Base-by-base conservation (phyloP, 768 basidiomycete species). In the Termitomyces sp. region DNA sequence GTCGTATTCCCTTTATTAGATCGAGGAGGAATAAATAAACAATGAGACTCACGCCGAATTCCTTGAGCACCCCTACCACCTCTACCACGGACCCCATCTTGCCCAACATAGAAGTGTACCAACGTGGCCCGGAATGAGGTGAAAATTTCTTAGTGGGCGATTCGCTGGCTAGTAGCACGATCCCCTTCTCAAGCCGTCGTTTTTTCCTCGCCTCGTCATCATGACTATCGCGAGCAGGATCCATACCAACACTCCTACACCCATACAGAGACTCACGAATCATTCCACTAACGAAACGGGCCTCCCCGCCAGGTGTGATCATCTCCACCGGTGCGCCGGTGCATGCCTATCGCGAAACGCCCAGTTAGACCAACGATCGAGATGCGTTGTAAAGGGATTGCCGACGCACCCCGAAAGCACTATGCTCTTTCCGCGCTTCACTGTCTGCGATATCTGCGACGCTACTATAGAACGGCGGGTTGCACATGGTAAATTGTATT, bases 61-160 rank as follows among this genome's bases (percentile, higher is more conserved):
- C 62, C 36, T 78, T 78, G 22, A 97, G 72, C 0, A 78, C 68
- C 1, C 73, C 73, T 0, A 93, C 81, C 7, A 98, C 70, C 3
- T 81, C 71, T 0, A 71, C 68, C 2, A 98, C 76, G 2, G 92
- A 92, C 0, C 89, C 82, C 69, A 88, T 75, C 64, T 93, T 96
- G 3, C 96, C 96, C 0, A 98, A 78, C 82, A 98, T 88, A 5
- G 92, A 92, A 0, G 95, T 94, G 65, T 86, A 98, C 96, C 95
- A 98, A 46, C 92, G 90, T 42, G 30, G 40, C 5, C 38, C 36
- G 6, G 18, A 20, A 30, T 4, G 2, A 18, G 13, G 38, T 18
- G 18, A 18, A 16, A 7, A 30, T 7, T 30, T 30, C 3, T 4
- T 28, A 28, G 28, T 16, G 35, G 35, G 35, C 14, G 16, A 1